Percentiles rank a stretch among this genome's conserved stretches.
These are phyloP conservation scores for Imleria badia DNA, from an alignment of 768 basidiomycete species.

Conservation along the genomic window DNA sequence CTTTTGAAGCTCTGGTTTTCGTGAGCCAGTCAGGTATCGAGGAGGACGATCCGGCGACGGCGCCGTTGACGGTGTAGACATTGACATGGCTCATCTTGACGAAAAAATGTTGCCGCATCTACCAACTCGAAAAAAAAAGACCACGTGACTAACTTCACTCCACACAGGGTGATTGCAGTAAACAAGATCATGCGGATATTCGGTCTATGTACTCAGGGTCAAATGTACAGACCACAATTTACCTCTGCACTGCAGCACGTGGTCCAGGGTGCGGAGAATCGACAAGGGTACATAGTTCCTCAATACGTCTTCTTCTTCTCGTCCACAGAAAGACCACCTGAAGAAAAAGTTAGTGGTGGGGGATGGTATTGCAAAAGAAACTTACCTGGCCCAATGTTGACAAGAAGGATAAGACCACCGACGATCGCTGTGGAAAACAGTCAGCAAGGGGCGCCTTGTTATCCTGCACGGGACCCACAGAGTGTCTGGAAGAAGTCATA, in stretches of 20 bases:
- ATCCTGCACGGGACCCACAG: conserved; percentile 38
- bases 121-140: not conserved
- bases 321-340: conserved; percentile 93
- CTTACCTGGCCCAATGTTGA: conserved; percentile 95
- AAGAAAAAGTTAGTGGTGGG: not conserved
- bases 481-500: conserved; percentile 99
- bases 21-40: conserved; percentile 95
- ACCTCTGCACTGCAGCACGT: conserved; percentile 4
- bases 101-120: not conserved
- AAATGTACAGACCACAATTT: conserved; percentile 4
- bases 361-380: not conserved
- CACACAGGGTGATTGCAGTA: not conserved
- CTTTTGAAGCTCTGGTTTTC: conserved; percentile 58
- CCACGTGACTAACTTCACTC: conserved; percentile 17
- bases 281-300: not conserved
- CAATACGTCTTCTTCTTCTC: conserved; percentile 98
- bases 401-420: conserved; percentile 93
- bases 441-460: conserved; percentile 4
- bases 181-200: conserved; percentile 19
- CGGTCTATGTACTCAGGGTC: conserved; percentile 20
- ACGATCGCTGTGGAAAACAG: conserved; percentile 66
- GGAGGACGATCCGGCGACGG: conserved; percentile 81
- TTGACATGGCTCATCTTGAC: conserved; percentile 49
- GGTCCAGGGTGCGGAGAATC: not conserved
- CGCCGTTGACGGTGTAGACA: conserved; percentile 96